phyloP scores from a whole-genome alignment of 108 stramenopile genomes.

The Cylindrotheca closterium region DNA sequence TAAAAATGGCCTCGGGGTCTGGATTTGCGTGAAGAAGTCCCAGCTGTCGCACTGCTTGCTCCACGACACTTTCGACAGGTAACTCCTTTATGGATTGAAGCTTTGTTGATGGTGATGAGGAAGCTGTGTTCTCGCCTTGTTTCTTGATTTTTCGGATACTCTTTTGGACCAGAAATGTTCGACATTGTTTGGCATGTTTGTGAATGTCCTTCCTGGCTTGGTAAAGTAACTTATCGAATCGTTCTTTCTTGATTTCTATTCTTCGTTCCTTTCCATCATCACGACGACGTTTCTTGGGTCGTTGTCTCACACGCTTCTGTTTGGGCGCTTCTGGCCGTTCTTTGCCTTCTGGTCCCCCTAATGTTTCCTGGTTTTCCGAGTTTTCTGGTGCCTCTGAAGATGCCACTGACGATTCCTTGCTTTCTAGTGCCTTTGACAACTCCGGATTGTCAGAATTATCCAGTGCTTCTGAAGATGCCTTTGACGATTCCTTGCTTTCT shows the following conservation, averaged over 20 bases:
- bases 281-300: neutral
- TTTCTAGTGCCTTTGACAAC: no score
- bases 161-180: constrained; percentile 65
- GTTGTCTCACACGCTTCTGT: no score
- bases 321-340: no score
- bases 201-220: constrained; percentile 45
- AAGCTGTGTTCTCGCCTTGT: neutral
- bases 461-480: no score
- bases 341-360: no score
- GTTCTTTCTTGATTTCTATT: constrained; percentile 25
- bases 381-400: no score
- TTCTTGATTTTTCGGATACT: constrained; percentile 48
- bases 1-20: constrained; percentile 1
- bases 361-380: no score
- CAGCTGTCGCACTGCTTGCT: constrained; percentile 50
- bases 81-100: constrained; percentile 37
- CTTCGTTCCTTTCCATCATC: neutral
- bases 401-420: no score
- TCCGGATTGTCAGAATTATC: no score
- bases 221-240: constrained; percentile 53
- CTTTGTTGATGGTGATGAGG: constrained; percentile 20
- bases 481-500: no score
- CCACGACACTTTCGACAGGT: constrained; percentile 42
- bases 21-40: constrained; percentile 56
- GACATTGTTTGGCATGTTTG: constrained; percentile 63